These are phyloP conservation scores for Ogataea nonfermentans DNA, from an alignment of 805 yeast species.

Conservation along the genomic window DNA sequence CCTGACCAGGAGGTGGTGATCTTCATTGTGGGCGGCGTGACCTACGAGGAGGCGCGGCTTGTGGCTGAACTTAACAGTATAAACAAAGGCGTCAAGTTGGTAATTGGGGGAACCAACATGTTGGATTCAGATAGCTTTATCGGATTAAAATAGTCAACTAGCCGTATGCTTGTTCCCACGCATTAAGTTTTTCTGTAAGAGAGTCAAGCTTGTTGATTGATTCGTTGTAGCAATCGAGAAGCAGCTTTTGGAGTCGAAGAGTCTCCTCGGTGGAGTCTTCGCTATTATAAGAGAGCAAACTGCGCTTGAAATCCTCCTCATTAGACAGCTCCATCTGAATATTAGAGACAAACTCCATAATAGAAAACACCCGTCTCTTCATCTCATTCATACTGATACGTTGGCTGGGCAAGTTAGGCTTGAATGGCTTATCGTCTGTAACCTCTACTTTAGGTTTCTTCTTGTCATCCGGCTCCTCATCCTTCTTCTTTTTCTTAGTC, in stretches of 20 bases:
- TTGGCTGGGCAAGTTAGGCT: constrained; percentile 79
- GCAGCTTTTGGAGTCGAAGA: constrained; percentile 32
- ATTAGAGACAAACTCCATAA: constrained; percentile 84
- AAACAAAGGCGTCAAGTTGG: constrained; percentile 56
- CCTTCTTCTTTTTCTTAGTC: constrained; percentile 19
- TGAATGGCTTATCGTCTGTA: constrained; percentile 66
- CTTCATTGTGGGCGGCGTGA: constrained; percentile 82
- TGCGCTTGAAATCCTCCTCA: constrained; percentile 59
- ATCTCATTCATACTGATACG: constrained; percentile 76
- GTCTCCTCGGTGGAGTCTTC: constrained; percentile 26
- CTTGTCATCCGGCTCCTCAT: constrained; percentile 18
- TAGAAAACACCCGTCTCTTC: constrained; percentile 85
- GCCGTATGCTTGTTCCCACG: constrained; percentile 72
- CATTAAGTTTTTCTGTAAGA: constrained; percentile 64
- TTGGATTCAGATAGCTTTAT: constrained; percentile 43
- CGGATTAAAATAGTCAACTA: constrained; percentile 34
- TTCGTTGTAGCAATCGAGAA: constrained; percentile 53
- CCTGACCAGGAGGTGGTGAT: constrained; percentile 65
- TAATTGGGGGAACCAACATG: constrained; percentile 80
- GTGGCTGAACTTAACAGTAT: constrained; percentile 66
- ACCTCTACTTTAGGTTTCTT: constrained; percentile 33
- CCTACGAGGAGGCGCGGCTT: constrained; percentile 88
- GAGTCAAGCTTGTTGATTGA: constrained; percentile 67
- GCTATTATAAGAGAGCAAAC: constrained; percentile 28
- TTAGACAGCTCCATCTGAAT: constrained; percentile 79